These are phyloP conservation scores for Strobilomyces dryophilus DNA, from an alignment of 768 basidiomycete genomes.

Conservation along the genomic window DNA sequence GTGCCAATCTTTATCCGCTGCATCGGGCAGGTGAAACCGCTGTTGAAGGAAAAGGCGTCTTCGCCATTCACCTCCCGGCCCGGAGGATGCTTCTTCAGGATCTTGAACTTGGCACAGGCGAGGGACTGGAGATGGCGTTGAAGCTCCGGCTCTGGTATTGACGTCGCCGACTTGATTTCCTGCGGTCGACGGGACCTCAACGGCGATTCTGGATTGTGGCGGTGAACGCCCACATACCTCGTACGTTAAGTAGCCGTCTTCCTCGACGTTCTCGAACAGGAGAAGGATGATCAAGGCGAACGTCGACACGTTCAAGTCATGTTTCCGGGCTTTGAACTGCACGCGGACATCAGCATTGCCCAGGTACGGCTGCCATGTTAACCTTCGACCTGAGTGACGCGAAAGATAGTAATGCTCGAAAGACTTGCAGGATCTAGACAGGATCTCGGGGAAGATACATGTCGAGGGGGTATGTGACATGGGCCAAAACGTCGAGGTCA, in stretches of 20 bases:
- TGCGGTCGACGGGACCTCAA: conserved; percentile 27
- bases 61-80: conserved; percentile 71
- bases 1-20: conserved; percentile 93
- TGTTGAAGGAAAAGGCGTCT: conserved; percentile 91
- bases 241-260: conserved; percentile 73
- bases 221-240: conserved; percentile 42
- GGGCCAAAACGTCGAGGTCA: conserved; percentile 98
- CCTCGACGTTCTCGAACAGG: conserved; percentile 71
- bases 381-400: conserved; percentile 81
- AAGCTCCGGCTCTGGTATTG: conserved; percentile 72
- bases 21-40: conserved; percentile 71
- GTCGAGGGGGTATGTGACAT: conserved; percentile 59
- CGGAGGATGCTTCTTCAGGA: conserved; percentile 87
- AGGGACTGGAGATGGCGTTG: conserved; percentile 93
- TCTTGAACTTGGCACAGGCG: conserved; percentile 91
- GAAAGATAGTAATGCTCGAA: conserved; percentile 90
- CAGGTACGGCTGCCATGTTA: conserved; percentile 89
- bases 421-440: conserved; percentile 62
- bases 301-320: conserved; percentile 93
- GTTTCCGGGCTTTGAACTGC: conserved; percentile 70
- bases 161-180: conserved; percentile 80
- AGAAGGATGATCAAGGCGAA: conserved; percentile 83
- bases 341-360: conserved; percentile 89
- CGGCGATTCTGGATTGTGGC: background rate
- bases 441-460: conserved; percentile 63